Evolutionary conservation across 805 yeast genomes (phyloP).

Genomic region (Candida pseudofarinosa): DNA sequence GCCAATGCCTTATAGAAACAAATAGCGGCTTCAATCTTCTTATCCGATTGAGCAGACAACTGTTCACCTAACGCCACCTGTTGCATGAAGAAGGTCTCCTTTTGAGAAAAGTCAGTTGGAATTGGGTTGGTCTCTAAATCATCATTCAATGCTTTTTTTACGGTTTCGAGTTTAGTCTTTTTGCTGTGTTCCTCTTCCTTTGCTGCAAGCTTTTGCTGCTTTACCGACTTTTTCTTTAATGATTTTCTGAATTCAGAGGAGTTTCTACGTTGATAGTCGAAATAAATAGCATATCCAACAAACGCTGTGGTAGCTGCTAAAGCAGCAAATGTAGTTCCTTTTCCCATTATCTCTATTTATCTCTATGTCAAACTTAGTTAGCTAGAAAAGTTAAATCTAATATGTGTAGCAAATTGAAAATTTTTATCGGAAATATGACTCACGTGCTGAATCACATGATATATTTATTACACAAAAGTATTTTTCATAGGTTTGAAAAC

Average conservation of each 20-base stretch:
- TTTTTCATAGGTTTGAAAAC: background rate
- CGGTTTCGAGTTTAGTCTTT: conserved; percentile 54
- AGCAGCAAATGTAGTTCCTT: conserved; percentile 30
- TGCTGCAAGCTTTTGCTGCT: conserved; percentile 56
- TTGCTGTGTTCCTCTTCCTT: conserved; percentile 53
- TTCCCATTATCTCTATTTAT: conserved; percentile 20
- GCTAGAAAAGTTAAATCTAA: background rate
- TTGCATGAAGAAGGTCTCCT: conserved; percentile 75
- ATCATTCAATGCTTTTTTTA: conserved; percentile 57
- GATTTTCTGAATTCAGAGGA: conserved; percentile 76
- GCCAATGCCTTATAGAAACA: conserved; percentile 90
- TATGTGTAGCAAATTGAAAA: background rate
- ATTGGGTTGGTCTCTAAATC: conserved; percentile 72
- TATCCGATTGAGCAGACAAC: conserved; percentile 59
- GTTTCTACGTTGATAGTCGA: conserved; percentile 88
- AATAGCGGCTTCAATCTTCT: conserved; percentile 79
- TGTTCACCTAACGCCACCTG: conserved; percentile 87
- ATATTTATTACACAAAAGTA: conserved; percentile 4
- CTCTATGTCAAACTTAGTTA: background rate
- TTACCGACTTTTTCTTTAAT: conserved; percentile 59
- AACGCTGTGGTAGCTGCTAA: conserved; percentile 49
- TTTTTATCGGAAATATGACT: background rate
- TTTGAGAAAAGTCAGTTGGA: conserved; percentile 63
- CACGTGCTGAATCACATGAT: conserved; percentile 3
- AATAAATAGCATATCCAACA: conserved; percentile 77